Evolutionary conservation across 352 stramenopile species (phyloP).

Genomic region (Discostella stelligera): DNA sequence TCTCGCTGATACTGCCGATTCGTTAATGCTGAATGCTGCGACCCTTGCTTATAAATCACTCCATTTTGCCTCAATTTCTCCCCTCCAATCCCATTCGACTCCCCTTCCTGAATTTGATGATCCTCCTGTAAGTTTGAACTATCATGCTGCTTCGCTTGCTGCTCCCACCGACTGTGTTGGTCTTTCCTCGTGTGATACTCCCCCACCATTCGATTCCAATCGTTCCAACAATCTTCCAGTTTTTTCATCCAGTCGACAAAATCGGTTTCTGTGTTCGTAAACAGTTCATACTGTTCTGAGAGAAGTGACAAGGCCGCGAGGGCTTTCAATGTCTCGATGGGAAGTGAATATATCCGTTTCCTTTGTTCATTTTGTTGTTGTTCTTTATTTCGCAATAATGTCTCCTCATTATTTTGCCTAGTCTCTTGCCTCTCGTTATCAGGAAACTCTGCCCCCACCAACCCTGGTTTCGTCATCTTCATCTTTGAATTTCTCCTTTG

Average conservation of each 20-base stretch:
- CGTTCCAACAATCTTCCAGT: constrained; percentile 17
- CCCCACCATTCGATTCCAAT: constrained; percentile 7
- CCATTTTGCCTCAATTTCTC: not conserved
- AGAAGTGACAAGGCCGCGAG: constrained; percentile 36
- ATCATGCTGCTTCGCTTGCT: not conserved
- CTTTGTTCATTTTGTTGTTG: constrained; percentile 4
- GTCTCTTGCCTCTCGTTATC: not conserved
- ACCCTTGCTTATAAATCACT: not conserved
- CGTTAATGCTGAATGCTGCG: not conserved
- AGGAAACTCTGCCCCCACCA: not conserved
- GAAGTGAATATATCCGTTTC: constrained; percentile 8
- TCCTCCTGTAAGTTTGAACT: not conserved
- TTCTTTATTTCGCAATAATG: not conserved
- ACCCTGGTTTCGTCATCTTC: not conserved
- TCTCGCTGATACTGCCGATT: constrained; percentile 7
- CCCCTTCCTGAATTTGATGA: not conserved
- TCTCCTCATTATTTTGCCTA: no score
- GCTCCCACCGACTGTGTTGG: not conserved
- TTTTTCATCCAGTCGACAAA: constrained; percentile 19
- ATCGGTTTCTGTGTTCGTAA: constrained; percentile 7
- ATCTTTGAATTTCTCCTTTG: constrained; percentile 6
- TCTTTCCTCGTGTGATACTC: not conserved
- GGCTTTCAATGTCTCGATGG: constrained; percentile 1
- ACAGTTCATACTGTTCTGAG: constrained; percentile 42
- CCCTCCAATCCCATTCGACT: not conserved